These are phyloP conservation scores for Cyberlindnera nakhonratchasimensis DNA, from an alignment of 805 yeast genomes.

Conservation along the genomic window DNA sequence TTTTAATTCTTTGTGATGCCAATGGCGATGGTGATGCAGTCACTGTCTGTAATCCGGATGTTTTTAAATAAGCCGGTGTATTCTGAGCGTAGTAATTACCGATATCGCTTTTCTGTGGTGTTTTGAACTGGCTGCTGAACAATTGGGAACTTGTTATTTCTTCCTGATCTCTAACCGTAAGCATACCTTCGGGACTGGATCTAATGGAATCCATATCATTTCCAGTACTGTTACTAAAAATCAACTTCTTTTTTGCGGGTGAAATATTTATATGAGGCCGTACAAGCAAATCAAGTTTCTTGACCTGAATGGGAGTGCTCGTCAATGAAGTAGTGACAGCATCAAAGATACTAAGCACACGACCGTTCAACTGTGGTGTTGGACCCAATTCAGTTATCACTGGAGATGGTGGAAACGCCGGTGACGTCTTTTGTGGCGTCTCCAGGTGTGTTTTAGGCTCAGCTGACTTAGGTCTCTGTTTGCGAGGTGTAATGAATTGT, in stretches of 20 bases:
- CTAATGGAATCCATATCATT: conserved; percentile 2
- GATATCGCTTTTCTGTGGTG: conserved; percentile 19
- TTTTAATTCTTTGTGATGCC: conserved; percentile 26
- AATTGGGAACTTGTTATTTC: not conserved
- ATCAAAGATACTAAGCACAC: conserved; percentile 71
- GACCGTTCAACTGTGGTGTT: conserved; percentile 81
- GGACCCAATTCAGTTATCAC: conserved; percentile 59
- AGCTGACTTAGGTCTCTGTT: conserved; percentile 5
- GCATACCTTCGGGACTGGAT: conserved; percentile 1
- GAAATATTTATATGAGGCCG: not conserved
- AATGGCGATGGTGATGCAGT: conserved; percentile 30
- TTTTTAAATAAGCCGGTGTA: conserved; percentile 46
- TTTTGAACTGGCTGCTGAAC: conserved; percentile 14
- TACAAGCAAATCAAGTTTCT: not conserved
- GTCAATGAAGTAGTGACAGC: conserved; percentile 17
- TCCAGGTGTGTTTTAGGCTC: conserved; percentile 8
- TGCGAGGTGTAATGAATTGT: conserved; percentile 6
- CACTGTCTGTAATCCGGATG: conserved; percentile 1
- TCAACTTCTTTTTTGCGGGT: conserved; percentile 9
- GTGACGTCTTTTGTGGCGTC: conserved; percentile 27
- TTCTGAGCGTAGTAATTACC: conserved; percentile 9
- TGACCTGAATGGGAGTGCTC: not conserved
- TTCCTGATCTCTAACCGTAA: not conserved
- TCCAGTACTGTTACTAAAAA: conserved; percentile 12
- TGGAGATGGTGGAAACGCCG: conserved; percentile 14